phyloP scores from a whole-genome alignment of 2,329 filamentous ascomycete genomes.

The Beauveria scarabaeidicola region DNA sequence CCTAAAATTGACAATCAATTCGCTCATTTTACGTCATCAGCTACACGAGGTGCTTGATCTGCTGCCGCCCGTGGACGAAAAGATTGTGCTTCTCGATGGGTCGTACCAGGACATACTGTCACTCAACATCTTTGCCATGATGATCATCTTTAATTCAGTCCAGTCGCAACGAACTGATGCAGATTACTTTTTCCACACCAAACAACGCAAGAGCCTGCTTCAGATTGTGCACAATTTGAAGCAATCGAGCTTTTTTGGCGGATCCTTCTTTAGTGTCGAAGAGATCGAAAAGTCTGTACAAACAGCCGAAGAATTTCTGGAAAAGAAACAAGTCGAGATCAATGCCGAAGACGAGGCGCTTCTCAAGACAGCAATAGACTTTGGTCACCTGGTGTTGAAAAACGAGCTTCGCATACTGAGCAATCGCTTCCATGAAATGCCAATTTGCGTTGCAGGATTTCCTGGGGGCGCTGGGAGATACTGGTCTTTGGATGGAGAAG shows the following conservation, averaged over 20 bases:
- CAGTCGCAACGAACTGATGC: constrained; percentile 75
- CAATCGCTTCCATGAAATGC: constrained; percentile 67
- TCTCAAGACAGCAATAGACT: constrained; percentile 55
- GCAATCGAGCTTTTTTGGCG: constrained; percentile 77
- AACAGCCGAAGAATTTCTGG: constrained; percentile 59
- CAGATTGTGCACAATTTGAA: constrained; percentile 69
- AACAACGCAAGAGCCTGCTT: constrained; percentile 58
- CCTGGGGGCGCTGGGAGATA: constrained; percentile 48
- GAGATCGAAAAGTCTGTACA: constrained; percentile 58
- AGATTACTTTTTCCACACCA: constrained; percentile 83
- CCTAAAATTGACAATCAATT: constrained; percentile 62
- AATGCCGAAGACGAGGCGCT: constrained; percentile 50
- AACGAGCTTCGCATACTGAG: constrained; percentile 60
- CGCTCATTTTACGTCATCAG: constrained; percentile 72
- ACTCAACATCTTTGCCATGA: constrained; percentile 76
- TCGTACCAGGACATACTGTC: constrained; percentile 78
- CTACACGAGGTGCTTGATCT: constrained; percentile 60
- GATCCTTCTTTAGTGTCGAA: constrained; percentile 60
- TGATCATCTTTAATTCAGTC: constrained; percentile 77
- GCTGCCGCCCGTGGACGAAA: constrained; percentile 66
- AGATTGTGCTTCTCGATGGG: constrained; percentile 65
- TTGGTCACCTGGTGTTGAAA: constrained; percentile 49
- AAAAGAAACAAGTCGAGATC: constrained; percentile 51
- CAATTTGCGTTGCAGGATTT: constrained; percentile 61
- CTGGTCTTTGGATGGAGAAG: constrained; percentile 59